Evolutionary conservation across 148 eudicot genomes (phyloP), one percentile per base, ranked within the genome.

Genomic region (Rhododendron mucronatum): DNA sequence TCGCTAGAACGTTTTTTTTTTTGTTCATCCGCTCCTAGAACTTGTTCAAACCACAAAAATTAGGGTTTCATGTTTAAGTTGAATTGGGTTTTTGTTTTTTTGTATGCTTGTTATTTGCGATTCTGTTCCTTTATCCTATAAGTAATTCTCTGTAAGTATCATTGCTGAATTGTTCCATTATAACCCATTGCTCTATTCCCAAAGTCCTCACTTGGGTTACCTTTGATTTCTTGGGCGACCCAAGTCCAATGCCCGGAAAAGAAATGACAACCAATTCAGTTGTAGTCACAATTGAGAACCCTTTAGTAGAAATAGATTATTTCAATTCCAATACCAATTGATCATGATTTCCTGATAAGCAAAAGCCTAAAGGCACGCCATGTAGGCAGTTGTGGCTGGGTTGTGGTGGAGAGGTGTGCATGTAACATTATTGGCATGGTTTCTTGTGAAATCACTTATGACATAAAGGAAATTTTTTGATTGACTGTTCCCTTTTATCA

Each of bases 231-330:
- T 75, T 26, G 50, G 81, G 51, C 7, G 55, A 76, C 80, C 84
- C 80, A 30, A 1, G 79, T 84, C 84, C 80, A 33, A 4, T 67
- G 41, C 73, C 48, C 2, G 14, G 59, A 57, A 79, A 87, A 53
- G 50, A 86, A 86, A 91, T 91, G 95, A 90, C 92, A n/a, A 90
- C 92, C 41, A 91, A 77, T 80, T 87, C 93, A 76, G 91, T 93
- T 13, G 89, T 85, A 14, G 87, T 89, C 73, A 91, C 91, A 61
- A 87, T 93, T 7, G 91, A 90, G 81, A 90, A 89, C 76, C 86
- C 93, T n/a, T 35, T 83, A 50, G 88, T 90, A 51, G 91, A 89
- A 82, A 14, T 84, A 44, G 87, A 89, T 69, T 85, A 69, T 45
- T 63, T 85, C 79, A 45, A 78, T 41, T 80, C 76, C 76, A 14